Conservation (phyloP, 495 filamentous ascomycete species). For the Lentithecium fluviatile region DNA sequence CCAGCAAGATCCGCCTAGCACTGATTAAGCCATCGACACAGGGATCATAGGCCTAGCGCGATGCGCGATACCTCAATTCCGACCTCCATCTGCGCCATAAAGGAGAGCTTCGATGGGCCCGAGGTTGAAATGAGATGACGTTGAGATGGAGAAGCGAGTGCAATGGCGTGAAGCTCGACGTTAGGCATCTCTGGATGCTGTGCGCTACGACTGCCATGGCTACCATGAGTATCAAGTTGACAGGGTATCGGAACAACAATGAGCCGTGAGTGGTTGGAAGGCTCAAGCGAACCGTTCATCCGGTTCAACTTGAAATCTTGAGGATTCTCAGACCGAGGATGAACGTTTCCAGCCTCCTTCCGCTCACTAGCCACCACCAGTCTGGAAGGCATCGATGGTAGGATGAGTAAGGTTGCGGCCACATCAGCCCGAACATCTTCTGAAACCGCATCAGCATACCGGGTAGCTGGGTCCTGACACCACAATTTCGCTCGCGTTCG, state of each 20-base stretch:
- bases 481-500: too few species aligned
- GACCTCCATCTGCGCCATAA: neutral
- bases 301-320: constrained; percentile 7
- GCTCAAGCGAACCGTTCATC: constrained; percentile 9
- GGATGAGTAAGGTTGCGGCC: too few species aligned
- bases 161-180: neutral
- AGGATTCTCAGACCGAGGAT: constrained; percentile 12
- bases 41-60: constrained; percentile 6
- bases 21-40: constrained; percentile 9
- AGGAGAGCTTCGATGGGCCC: too few species aligned
- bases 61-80: neutral
- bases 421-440: too few species aligned
- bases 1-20: neutral
- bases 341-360: neutral
- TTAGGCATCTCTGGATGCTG: neutral
- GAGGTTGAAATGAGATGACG: too few species aligned
- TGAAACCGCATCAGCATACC: too few species aligned
- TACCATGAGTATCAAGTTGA: constrained; percentile 5
- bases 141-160: neutral
- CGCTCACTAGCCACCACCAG: too few species aligned
- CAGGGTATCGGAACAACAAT: constrained; percentile 22
- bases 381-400: too few species aligned
- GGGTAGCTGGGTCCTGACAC: too few species aligned
- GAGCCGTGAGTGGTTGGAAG: constrained; percentile 19
- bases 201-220: neutral